phyloP scores from a whole-genome alignment of 129 eudicot genomes.

The Solidago caesia region DNA sequence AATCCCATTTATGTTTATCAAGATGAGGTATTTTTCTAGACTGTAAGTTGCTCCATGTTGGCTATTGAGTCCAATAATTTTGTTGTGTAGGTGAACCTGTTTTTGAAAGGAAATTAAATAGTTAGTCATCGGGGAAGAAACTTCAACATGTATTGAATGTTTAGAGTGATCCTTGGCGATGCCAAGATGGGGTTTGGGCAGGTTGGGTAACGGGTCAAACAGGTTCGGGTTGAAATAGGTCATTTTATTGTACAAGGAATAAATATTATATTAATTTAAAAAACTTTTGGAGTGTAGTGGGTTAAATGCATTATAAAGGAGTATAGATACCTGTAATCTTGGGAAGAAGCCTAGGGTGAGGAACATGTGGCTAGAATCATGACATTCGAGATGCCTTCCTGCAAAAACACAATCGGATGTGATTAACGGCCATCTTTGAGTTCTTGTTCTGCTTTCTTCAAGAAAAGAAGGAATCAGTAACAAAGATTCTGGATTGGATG shows the following conservation, averaged over 20 bases:
- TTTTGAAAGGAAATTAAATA: conserved; percentile 7
- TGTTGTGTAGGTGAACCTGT: conserved; percentile 88
- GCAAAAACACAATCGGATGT: conserved; percentile 57
- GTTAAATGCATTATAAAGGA: background rate
- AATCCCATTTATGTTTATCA: conserved; percentile 65
- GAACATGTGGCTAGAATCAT: conserved; percentile 83
- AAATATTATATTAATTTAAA: too few species aligned
- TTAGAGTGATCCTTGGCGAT: background rate
- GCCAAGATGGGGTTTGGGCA: background rate
- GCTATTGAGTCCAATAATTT: conserved; percentile 52
- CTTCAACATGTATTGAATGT: background rate
- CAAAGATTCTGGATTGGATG: conserved; percentile 61
- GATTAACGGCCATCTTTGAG: conserved; percentile 67
- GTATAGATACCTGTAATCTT: conserved; percentile 62
- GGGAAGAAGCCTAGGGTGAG: conserved; percentile 85
- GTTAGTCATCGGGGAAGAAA: background rate
- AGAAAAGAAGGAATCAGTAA: conserved; percentile 70
- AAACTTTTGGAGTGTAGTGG: too few species aligned
- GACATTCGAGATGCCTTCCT: conserved; percentile 85
- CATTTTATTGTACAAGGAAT: too few species aligned
- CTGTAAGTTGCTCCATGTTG: conserved; percentile 88
- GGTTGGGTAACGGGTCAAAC: background rate
- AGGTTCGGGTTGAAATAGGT: background rate
- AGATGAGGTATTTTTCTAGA: conserved; percentile 74
- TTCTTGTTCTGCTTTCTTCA: conserved; percentile 69